Percentiles rank a stretch among this genome's conserved stretches.
These are phyloP conservation scores for Blastomyces percursus DNA, from an alignment of 2,329 filamentous ascomycete genomes.

Conservation along the genomic window DNA sequence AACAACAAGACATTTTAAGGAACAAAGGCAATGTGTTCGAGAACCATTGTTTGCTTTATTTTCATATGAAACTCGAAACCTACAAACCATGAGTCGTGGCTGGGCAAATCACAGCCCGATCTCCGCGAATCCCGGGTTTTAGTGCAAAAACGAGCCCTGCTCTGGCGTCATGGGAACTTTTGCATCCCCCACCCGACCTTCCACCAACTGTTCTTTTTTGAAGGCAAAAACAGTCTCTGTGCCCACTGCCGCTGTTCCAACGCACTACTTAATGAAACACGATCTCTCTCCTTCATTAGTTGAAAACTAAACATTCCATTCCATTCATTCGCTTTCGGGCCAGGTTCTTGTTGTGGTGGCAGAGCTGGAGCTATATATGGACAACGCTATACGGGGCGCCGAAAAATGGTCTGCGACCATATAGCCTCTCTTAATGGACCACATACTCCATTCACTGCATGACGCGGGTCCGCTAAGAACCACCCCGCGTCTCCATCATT, in stretches of 20 bases:
- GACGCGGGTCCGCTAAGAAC: background rate
- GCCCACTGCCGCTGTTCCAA: background rate
- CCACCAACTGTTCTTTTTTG: background rate
- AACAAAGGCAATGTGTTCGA: background rate
- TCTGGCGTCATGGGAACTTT: background rate
- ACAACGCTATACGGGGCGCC: background rate
- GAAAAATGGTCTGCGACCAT: conserved; percentile 1
- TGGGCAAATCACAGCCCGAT: background rate
- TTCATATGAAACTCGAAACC: background rate
- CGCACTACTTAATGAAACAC: background rate
- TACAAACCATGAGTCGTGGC: background rate
- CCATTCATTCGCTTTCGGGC: background rate
- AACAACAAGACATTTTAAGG: background rate
- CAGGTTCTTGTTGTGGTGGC: background rate
- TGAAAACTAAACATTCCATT: background rate
- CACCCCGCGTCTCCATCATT: conserved; percentile 5
- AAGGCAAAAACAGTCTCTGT: background rate
- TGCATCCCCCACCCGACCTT: background rate
- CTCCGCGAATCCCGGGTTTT: background rate
- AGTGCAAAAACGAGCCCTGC: background rate
- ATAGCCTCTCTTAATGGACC: conserved; percentile 4
- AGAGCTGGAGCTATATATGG: background rate
- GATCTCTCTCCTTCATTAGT: background rate
- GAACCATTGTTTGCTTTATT: background rate
- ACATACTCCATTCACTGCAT: conserved; percentile 4